Conservation (phyloP, 805 yeast species). For the Candida multigemmis region DNA sequence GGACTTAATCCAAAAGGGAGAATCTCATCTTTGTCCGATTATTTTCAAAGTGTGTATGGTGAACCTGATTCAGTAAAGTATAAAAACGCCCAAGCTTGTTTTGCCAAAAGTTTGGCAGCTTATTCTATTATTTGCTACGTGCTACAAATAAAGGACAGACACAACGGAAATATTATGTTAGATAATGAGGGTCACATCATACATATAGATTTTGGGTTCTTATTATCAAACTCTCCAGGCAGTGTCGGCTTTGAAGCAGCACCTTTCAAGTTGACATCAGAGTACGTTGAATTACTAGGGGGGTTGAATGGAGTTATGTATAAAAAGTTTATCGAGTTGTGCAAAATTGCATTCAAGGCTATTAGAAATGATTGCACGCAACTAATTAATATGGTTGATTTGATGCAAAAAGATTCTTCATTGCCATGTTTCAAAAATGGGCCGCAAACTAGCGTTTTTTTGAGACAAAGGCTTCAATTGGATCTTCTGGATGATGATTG, state of each 20-base stretch:
- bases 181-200: constrained; percentile 93
- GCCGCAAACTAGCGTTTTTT: constrained; percentile 66
- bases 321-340: constrained; percentile 47
- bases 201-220: constrained; percentile 92
- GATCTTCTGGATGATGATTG: constrained; percentile 65
- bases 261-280: constrained; percentile 86
- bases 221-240: constrained; percentile 92
- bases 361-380: constrained; percentile 68
- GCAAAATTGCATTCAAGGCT: constrained; percentile 67
- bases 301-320: constrained; percentile 61
- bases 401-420: constrained; percentile 87
- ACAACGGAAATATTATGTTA: constrained; percentile 94
- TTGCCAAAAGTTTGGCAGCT: constrained; percentile 81
- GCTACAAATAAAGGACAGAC: constrained; percentile 91
- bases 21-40: constrained; percentile 68
- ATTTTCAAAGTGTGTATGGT: constrained; percentile 73
- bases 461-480: constrained; percentile 75
- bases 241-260: constrained; percentile 97
- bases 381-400: constrained; percentile 73
- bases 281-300: constrained; percentile 82
- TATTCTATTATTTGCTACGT: constrained; percentile 87
- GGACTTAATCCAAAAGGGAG: constrained; percentile 66
- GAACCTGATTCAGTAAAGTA: constrained; percentile 43
- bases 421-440: constrained; percentile 92
- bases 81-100: constrained; percentile 73